phyloP scores from a whole-genome alignment of 2,329 filamentous ascomycete genomes.

The Dichotomopilus funicola region DNA sequence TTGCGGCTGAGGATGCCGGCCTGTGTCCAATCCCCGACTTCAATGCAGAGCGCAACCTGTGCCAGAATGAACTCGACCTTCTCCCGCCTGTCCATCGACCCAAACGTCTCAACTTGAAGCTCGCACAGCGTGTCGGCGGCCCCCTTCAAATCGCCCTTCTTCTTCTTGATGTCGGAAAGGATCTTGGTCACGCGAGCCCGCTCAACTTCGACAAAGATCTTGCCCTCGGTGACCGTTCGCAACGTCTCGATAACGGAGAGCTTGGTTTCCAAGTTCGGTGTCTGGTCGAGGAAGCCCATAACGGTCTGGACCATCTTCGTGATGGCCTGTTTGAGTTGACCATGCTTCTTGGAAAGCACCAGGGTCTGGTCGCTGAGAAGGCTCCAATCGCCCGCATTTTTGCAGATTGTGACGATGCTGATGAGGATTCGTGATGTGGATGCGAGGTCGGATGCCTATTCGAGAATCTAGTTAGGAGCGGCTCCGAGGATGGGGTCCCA shows the following conservation, averaged over 20 bases:
- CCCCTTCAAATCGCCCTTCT: constrained; percentile 83
- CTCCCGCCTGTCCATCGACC: constrained; percentile 92
- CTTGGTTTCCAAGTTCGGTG: constrained; percentile 80
- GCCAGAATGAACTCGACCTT: constrained; percentile 99
- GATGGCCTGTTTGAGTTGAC: constrained; percentile 97
- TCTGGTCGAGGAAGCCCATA: constrained; percentile 83
- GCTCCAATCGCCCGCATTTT: constrained; percentile 86
- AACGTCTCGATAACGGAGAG: constrained; percentile 90
- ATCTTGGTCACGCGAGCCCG: constrained; percentile 91
- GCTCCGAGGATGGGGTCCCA: neutral
- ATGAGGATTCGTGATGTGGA: constrained; percentile 87
- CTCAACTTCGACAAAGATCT: constrained; percentile 99
- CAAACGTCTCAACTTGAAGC: constrained; percentile 97
- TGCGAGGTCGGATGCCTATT: constrained; percentile 84
- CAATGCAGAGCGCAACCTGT: constrained; percentile 90
- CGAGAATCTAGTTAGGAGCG: neutral
- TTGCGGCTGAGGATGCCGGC: constrained; percentile 90
- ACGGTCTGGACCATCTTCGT: constrained; percentile 98
- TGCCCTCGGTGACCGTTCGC: constrained; percentile 94
- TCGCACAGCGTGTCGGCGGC: constrained; percentile 93
- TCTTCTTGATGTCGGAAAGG: constrained; percentile 94
- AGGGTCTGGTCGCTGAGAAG: constrained; percentile 95
- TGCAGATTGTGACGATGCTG: constrained; percentile 88
- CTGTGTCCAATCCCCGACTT: constrained; percentile 93
- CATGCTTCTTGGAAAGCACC: constrained; percentile 97